phyloP scores from a whole-genome alignment of 163 green algal genomes.

The Coccomyxa subellipsoidea region DNA sequence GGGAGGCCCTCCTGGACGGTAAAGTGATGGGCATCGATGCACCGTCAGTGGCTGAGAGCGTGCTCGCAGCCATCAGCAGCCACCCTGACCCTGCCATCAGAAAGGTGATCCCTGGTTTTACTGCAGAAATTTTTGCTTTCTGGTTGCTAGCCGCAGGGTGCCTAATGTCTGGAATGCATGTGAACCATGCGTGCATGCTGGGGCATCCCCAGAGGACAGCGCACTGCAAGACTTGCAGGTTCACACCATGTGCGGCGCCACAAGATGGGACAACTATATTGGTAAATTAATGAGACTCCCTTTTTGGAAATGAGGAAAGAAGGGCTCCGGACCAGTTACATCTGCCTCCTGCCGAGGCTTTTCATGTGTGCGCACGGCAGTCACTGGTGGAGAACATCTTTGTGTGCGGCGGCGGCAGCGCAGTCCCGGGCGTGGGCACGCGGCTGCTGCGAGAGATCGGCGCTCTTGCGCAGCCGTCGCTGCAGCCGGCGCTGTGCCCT shows the following conservation, averaged over 20 bases:
- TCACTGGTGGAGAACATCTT: constrained; percentile 61
- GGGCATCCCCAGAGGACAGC: too few relatives aligned
- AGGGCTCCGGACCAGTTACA: too few relatives aligned
- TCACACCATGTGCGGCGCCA: too few relatives aligned
- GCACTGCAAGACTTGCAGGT: too few relatives aligned
- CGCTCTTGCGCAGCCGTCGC: constrained; percentile 36
- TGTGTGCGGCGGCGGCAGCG: constrained; percentile 60
- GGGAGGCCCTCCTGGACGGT: constrained; percentile 66
- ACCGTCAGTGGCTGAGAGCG: constrained; percentile 25
- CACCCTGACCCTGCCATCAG: constrained; percentile 35
- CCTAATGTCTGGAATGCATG: too few relatives aligned
- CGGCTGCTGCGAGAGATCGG: constrained; percentile 56
- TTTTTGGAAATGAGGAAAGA: too few relatives aligned
- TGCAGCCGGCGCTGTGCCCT: constrained; percentile 33
- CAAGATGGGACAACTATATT: too few relatives aligned
- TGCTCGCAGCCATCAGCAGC: constrained; percentile 17
- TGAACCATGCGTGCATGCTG: too few relatives aligned
- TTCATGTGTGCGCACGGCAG: constrained; percentile 11
- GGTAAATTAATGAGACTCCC: too few relatives aligned
- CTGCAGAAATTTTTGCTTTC: neutral
- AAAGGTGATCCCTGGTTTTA: constrained; percentile 36
- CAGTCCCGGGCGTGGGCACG: constrained; percentile 39
- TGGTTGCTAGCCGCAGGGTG: too few relatives aligned
- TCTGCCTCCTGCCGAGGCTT: too few relatives aligned
- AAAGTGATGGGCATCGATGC: constrained; percentile 34